Evolutionary conservation across 768 basidiomycete species (phyloP).

Genomic region (Leucogyrophana mollusca): DNA sequence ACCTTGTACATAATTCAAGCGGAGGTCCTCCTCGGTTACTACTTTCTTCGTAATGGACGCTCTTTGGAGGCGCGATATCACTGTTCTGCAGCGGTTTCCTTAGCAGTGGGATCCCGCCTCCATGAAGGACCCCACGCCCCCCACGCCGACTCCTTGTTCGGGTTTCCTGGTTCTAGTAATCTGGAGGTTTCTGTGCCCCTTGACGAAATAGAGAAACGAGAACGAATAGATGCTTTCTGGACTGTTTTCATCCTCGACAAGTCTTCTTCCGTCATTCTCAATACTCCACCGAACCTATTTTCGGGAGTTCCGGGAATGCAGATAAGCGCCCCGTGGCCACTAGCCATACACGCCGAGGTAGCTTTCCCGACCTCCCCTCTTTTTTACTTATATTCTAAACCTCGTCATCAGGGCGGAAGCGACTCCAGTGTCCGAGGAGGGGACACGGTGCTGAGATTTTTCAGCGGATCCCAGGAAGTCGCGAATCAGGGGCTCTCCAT

Average conservation of each 20-base stretch:
- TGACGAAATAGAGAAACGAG: slow-evolving; percentile 34
- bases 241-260: slow-evolving; percentile 32
- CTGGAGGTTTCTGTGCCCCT: slow-evolving; percentile 27
- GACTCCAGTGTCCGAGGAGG: neutral
- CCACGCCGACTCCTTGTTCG: slow-evolving; percentile 1
- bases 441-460: slow-evolving; percentile 14
- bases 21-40: slow-evolving; percentile 63
- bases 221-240: slow-evolving; percentile 41
- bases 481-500: neutral
- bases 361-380: slow-evolving; percentile 12
- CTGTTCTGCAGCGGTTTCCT: slow-evolving; percentile 43
- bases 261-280: slow-evolving; percentile 27
- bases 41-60: slow-evolving; percentile 60
- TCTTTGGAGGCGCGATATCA: slow-evolving; percentile 61
- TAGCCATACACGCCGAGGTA: slow-evolving; percentile 14
- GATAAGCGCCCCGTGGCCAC: slow-evolving; percentile 45
- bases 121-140: slow-evolving; percentile 33
- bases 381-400: slow-evolving; percentile 18
- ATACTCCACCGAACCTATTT: slow-evolving; percentile 26
- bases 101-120: slow-evolving; percentile 47
- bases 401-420: slow-evolving; percentile 5
- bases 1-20: slow-evolving; percentile 58
- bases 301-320: slow-evolving; percentile 19
- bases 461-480: slow-evolving; percentile 3
- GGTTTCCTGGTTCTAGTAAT: slow-evolving; percentile 7